These are phyloP conservation scores for Penicillium salamii DNA, from an alignment of 495 filamentous ascomycete genomes.

Conservation along the genomic window DNA sequence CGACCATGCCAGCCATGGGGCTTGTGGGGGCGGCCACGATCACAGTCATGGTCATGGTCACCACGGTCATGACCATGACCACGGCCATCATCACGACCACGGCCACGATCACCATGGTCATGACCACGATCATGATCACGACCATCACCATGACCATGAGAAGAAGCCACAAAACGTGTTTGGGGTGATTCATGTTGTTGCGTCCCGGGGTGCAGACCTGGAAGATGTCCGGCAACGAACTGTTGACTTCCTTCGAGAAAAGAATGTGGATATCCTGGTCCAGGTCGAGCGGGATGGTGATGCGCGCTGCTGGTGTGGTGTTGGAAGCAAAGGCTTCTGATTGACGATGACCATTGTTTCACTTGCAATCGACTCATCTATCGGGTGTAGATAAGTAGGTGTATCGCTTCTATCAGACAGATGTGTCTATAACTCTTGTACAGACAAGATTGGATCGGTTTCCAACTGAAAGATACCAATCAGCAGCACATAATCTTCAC, in stretches of 20 bases:
- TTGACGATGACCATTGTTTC: background rate
- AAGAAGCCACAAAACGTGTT: conserved; percentile 52
- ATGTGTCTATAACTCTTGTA: conserved; percentile 7
- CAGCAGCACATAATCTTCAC: conserved; percentile 4
- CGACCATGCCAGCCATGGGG: conserved; percentile 16
- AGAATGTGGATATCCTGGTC: conserved; percentile 68
- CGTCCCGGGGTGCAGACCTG: conserved; percentile 62
- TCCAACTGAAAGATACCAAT: conserved; percentile 1
- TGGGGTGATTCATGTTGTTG: conserved; percentile 82
- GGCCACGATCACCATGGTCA: conserved; percentile 11
- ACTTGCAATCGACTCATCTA: background rate
- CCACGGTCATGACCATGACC: conserved; percentile 22
- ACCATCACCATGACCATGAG: conserved; percentile 26
- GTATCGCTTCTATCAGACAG: background rate
- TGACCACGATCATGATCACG: conserved; percentile 16
- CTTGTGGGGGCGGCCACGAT: conserved; percentile 26
- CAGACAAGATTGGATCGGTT: conserved; percentile 8
- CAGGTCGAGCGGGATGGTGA: conserved; percentile 78
- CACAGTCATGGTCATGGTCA: conserved; percentile 23
- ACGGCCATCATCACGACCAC: conserved; percentile 13
- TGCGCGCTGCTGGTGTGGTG: conserved; percentile 75
- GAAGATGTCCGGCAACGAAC: conserved; percentile 76
- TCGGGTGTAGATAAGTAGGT: background rate
- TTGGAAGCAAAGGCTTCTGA: conserved; percentile 32
- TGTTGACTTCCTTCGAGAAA: conserved; percentile 51